Conservation (phyloP, 1,139 yeast species). For the Pichia terricola region DNA sequence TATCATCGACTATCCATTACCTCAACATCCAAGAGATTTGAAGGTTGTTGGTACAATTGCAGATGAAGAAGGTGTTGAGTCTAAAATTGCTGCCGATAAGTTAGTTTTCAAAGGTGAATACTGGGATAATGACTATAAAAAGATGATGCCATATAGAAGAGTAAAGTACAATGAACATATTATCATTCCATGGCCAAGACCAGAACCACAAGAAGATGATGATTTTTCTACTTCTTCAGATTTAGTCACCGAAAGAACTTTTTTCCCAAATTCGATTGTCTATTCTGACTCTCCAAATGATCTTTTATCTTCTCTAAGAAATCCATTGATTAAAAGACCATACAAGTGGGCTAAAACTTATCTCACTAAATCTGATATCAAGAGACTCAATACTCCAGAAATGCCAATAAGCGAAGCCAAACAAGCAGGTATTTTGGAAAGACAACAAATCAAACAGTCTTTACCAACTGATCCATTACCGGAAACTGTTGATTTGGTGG, state of each 20-base stretch:
- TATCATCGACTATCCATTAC: constrained; percentile 44
- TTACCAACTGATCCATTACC: constrained; percentile 45
- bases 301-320: constrained; percentile 59
- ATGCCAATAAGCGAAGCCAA: constrained; percentile 71
- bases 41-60: constrained; percentile 72
- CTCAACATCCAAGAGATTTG: constrained; percentile 55
- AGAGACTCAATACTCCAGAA: constrained; percentile 54
- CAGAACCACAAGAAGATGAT: constrained; percentile 56
- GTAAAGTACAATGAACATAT: constrained; percentile 58
- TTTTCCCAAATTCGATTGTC: constrained; percentile 59
- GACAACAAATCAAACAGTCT: constrained; percentile 37
- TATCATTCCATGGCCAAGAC: constrained; percentile 87
- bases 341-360: constrained; percentile 42
- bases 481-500: constrained; percentile 63
- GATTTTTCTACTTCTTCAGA: constrained; percentile 49
- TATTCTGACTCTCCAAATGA: constrained; percentile 60
- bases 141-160: constrained; percentile 68
- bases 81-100: constrained; percentile 71
- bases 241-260: constrained; percentile 62
- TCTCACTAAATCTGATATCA: constrained; percentile 53
- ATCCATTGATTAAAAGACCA: constrained; percentile 54
- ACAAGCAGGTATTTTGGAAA: constrained; percentile 53
- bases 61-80: constrained; percentile 46
- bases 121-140: constrained; percentile 67
- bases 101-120: constrained; percentile 56